These are phyloP conservation scores for Tilletia indica DNA, from an alignment of 1,284 basidiomycete species.

Conservation along the genomic window DNA sequence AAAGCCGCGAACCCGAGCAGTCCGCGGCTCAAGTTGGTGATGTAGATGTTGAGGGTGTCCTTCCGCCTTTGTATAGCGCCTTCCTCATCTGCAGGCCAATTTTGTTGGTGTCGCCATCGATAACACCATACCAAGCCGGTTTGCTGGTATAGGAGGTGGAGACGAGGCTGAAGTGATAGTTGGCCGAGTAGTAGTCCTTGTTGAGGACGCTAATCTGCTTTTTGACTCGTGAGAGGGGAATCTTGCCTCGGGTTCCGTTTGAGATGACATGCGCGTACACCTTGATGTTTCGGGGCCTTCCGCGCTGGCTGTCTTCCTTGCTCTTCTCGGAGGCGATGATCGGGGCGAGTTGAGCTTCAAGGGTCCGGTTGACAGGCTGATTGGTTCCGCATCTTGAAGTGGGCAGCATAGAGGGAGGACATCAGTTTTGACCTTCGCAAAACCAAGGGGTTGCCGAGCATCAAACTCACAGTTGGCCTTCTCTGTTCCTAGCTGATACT, in stretches of 20 bases:
- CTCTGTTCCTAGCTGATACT: too few relatives aligned
- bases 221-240: conserved; percentile 23
- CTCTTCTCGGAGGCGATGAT: neutral
- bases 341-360: neutral
- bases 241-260: conserved; percentile 27
- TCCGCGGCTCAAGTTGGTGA: conserved; percentile 52
- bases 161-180: conserved; percentile 60
- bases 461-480: too few relatives aligned
- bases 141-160: conserved; percentile 61
- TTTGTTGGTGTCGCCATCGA: conserved; percentile 57
- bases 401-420: too few relatives aligned
- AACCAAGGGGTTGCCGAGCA: too few relatives aligned
- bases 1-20: conserved; percentile 60
- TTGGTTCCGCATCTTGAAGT: neutral
- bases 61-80: conserved; percentile 59
- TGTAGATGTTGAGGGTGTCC: conserved; percentile 62
- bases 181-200: conserved; percentile 59
- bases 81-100: conserved; percentile 62
- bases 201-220: conserved; percentile 62
- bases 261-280: conserved; percentile 35
- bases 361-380: neutral
- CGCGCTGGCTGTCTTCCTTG: neutral
- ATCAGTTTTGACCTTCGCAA: too few relatives aligned
- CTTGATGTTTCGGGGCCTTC: neutral
- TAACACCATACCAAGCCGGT: conserved; percentile 60